phyloP scores from a whole-genome alignment of 2,329 filamentous ascomycete genomes.

The Colletotrichum tanaceti region DNA sequence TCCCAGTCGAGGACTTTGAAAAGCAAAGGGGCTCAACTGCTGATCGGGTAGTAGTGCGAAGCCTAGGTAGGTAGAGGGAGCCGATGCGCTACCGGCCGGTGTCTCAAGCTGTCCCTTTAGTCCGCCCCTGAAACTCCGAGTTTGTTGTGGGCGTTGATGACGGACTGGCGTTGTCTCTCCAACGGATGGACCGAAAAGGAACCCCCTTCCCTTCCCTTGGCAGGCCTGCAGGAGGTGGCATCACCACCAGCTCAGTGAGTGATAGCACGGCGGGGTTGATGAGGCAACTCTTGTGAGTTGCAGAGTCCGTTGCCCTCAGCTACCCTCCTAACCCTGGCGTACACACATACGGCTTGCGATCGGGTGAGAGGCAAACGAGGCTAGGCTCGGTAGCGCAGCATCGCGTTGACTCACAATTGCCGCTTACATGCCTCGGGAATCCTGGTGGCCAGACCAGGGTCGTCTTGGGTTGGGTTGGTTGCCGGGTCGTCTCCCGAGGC shows the following conservation, averaged over 20 bases:
- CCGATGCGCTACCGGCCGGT: neutral
- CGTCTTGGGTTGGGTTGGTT: conserved; percentile 16
- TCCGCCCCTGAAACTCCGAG: neutral
- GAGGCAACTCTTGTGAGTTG: conserved; percentile 11
- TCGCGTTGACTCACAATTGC: conserved; percentile 30
- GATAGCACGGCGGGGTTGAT: conserved; percentile 1
- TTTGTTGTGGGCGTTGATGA: neutral
- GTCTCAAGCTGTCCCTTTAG: conserved; percentile 6
- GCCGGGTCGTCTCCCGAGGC: conserved; percentile 24
- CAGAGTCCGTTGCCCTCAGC: neutral
- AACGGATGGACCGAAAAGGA: conserved; percentile 25
- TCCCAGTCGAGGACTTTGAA: neutral
- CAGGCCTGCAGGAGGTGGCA: neutral
- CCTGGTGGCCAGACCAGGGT: conserved; percentile 16
- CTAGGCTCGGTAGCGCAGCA: conserved; percentile 30
- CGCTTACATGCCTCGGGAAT: conserved; percentile 27
- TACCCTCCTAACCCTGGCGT: neutral
- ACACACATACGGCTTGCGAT: conserved; percentile 1
- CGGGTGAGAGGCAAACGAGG: conserved; percentile 15
- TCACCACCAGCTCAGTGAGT: conserved; percentile 10
- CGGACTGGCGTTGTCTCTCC: conserved; percentile 26
- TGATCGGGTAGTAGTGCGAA: neutral
- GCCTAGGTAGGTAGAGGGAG: neutral
- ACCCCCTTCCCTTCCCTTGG: neutral
- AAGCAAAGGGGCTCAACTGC: conserved; percentile 1